Percentiles rank a stretch among this genome's conserved stretches.
Evolutionary conservation across 2,329 filamentous ascomycete species (phyloP).

Genomic region (Cladosporium austrohemisphaericum): DNA sequence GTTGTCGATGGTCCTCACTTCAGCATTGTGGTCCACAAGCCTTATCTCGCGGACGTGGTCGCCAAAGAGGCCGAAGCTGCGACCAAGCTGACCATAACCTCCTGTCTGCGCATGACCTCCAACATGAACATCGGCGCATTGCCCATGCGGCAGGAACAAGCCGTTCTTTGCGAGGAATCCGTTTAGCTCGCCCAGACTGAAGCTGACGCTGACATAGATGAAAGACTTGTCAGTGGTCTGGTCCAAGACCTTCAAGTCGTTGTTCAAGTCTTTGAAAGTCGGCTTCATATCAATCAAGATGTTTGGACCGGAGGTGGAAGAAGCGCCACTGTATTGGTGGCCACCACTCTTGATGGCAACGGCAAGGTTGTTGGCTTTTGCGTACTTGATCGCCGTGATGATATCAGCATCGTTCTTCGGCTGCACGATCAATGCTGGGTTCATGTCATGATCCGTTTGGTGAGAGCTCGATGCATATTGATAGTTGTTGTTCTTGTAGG

Average conservation of each 20-base stretch:
- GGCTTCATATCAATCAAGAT: slow-evolving; percentile 47
- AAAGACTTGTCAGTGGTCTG: slow-evolving; percentile 34
- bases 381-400: slow-evolving; percentile 39
- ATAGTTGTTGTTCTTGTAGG: slow-evolving; percentile 17
- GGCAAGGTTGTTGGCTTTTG: slow-evolving; percentile 39
- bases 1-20: slow-evolving; percentile 26
- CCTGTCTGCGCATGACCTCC: slow-evolving; percentile 50
- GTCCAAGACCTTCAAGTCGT: slow-evolving; percentile 27
- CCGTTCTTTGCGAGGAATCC: slow-evolving; percentile 40
- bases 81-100: slow-evolving; percentile 47
- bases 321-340: slow-evolving; percentile 51
- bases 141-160: slow-evolving; percentile 46
- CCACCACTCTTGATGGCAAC: slow-evolving; percentile 48
- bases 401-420: slow-evolving; percentile 45
- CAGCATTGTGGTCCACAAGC: slow-evolving; percentile 31
- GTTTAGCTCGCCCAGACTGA: slow-evolving; percentile 42
- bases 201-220: slow-evolving; percentile 35
- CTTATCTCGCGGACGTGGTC: slow-evolving; percentile 30
- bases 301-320: slow-evolving; percentile 42
- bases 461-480: slow-evolving; percentile 46
- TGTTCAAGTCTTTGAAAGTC: slow-evolving; percentile 35
- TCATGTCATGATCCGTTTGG: slow-evolving; percentile 22
- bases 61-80: slow-evolving; percentile 41
- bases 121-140: slow-evolving; percentile 45
- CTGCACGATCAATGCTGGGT: slow-evolving; percentile 45